Conservation (phyloP, 805 yeast species). For the Clavispora vitiphila region DNA sequence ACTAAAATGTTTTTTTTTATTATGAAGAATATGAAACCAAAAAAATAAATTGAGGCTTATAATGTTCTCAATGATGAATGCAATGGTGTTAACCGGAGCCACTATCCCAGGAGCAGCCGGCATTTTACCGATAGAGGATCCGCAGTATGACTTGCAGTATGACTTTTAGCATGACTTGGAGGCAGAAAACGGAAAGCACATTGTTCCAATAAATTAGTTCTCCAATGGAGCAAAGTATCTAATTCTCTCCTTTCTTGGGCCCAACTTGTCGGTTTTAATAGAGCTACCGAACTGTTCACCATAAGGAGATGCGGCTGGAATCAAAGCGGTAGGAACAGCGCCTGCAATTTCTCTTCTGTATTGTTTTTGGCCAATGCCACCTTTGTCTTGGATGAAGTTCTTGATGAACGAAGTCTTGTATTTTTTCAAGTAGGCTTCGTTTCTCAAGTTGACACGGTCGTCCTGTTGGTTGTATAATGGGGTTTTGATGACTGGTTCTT, state of each 20-base stretch:
- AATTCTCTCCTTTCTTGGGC: conserved; percentile 42
- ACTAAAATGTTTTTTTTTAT: background rate
- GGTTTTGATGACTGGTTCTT: conserved; percentile 33
- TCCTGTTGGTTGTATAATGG: conserved; percentile 30
- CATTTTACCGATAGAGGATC: background rate
- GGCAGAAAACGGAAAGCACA: background rate
- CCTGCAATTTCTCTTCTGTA: conserved; percentile 30
- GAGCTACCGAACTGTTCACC: conserved; percentile 42
- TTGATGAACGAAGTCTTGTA: conserved; percentile 40
- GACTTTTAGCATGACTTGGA: background rate
- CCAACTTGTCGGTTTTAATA: conserved; percentile 37
- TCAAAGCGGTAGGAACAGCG: conserved; percentile 27
- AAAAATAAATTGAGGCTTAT: background rate
- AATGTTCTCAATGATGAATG: conserved; percentile 13
- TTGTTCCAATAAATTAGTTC: conserved; percentile 6
- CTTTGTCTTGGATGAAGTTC: conserved; percentile 39
- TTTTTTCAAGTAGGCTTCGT: conserved; percentile 31
- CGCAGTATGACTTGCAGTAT: background rate
- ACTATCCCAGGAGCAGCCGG: background rate
- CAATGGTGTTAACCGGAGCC: conserved; percentile 4
- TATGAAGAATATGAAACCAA: background rate
- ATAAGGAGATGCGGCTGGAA: conserved; percentile 37
- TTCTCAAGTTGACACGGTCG: conserved; percentile 31
- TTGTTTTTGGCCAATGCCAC: conserved; percentile 42
- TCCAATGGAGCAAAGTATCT: conserved; percentile 36